Evolutionary conservation across 345 rosid species (phyloP).

Genomic region (Arabidopsis thaliana): TAIR10.1 NC_003074.8:7911001-7911500

Average conservation of each 20-base stretch:
- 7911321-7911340: constrained; percentile 34
- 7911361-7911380: constrained; percentile 29
- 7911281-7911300: constrained; percentile 86
- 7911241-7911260: constrained; percentile 62
- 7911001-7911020: too few relatives aligned
- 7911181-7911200: too few relatives aligned
- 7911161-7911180: neutral
- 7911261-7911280: constrained; percentile 61
- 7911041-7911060: too few relatives aligned
- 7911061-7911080: neutral
- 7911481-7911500: too few relatives aligned
- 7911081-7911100: neutral
- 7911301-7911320: constrained; percentile 52
- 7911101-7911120: neutral
- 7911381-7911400: constrained; percentile 53
- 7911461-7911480: constrained; percentile 63
- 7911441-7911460: constrained; percentile 39
- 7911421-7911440: constrained; percentile 31
- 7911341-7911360: constrained; percentile 53
- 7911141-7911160: neutral
- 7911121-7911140: neutral
- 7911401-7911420: constrained; percentile 56
- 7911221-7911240: neutral
- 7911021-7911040: too few relatives aligned
- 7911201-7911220: neutral